Percentiles rank a stretch among this genome's conserved stretches.
Conservation (phyloP, 1,139 yeast species). For the Yamadazyma dushanensis region DNA sequence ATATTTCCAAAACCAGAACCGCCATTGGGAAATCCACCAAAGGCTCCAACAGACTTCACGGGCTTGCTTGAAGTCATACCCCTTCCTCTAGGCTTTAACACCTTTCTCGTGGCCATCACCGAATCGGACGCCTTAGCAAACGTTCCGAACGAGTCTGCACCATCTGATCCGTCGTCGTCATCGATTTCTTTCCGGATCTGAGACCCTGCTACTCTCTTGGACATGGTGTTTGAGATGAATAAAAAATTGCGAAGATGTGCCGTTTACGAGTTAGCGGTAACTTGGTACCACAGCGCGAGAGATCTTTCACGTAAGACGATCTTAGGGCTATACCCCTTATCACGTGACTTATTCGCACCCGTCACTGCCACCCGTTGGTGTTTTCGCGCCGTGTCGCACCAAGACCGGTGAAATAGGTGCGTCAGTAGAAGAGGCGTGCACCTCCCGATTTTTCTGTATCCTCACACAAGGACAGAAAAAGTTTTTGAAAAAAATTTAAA, state of each 20-base stretch:
- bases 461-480: constrained; percentile 3
- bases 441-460: neutral
- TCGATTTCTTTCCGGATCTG: constrained; percentile 54
- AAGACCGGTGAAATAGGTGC: no score
- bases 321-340: constrained; percentile 2
- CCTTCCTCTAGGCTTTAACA: constrained; percentile 55
- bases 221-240: constrained; percentile 31
- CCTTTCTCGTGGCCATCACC: constrained; percentile 67
- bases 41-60: constrained; percentile 6
- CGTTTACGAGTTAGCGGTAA: neutral
- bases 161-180: constrained; percentile 37
- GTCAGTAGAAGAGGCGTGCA: constrained; percentile 1
- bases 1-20: neutral
- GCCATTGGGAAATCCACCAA: neutral
- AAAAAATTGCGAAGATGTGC: neutral
- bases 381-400: no score
- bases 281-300: neutral
- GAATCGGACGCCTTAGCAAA: constrained; percentile 55
- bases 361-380: neutral
- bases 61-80: constrained; percentile 5
- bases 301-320: constrained; percentile 1
- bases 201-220: constrained; percentile 66
- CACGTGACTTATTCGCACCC: neutral
- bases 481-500: constrained; percentile 6
- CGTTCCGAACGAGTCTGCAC: constrained; percentile 21